Percentiles rank a stretch among this genome's conserved stretches.
These are phyloP conservation scores for Marasmius tenuissimus DNA, from an alignment of 1,284 basidiomycete genomes.

Conservation along the genomic window DNA sequence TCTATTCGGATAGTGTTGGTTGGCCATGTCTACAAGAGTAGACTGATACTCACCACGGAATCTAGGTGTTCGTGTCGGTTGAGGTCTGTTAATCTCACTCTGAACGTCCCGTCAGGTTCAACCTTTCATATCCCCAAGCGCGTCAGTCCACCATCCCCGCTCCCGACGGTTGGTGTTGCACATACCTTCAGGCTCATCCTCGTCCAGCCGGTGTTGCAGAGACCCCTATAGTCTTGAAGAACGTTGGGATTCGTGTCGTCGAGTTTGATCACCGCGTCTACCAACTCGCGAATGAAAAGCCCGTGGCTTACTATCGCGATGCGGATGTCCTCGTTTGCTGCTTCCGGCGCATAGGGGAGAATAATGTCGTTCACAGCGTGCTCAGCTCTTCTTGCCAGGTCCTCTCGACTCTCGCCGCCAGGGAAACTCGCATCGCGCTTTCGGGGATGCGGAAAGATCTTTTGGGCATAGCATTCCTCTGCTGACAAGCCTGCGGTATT, in stretches of 20 bases:
- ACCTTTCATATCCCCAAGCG: not conserved
- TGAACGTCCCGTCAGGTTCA: conserved; percentile 22
- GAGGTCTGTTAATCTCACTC: conserved; percentile 47
- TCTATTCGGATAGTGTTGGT: conserved; percentile 36
- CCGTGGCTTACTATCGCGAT: conserved; percentile 83
- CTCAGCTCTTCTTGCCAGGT: conserved; percentile 63
- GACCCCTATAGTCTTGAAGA: conserved; percentile 44
- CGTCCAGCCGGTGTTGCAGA: conserved; percentile 75
- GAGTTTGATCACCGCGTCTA: conserved; percentile 46
- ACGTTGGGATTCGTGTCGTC: conserved; percentile 16
- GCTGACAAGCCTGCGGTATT: conserved; percentile 37
- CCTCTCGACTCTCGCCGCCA: conserved; percentile 72
- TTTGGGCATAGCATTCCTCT: conserved; percentile 50
- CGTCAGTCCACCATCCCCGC: not conserved
- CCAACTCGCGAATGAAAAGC: conserved; percentile 68
- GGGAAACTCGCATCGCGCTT: conserved; percentile 61
- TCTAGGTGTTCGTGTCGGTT: conserved; percentile 59
- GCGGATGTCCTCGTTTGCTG: conserved; percentile 43
- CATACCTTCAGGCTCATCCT: conserved; percentile 49
- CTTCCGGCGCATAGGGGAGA: conserved; percentile 54
- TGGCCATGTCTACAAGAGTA: not conserved
- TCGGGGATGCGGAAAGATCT: conserved; percentile 50
- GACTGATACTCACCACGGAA: conserved; percentile 47
- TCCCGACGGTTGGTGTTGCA: conserved; percentile 31
- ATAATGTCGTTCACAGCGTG: conserved; percentile 59